These are phyloP conservation scores for Scedosporium boydii DNA, from an alignment of 2,329 filamentous ascomycete species.

Conservation along the genomic window DNA sequence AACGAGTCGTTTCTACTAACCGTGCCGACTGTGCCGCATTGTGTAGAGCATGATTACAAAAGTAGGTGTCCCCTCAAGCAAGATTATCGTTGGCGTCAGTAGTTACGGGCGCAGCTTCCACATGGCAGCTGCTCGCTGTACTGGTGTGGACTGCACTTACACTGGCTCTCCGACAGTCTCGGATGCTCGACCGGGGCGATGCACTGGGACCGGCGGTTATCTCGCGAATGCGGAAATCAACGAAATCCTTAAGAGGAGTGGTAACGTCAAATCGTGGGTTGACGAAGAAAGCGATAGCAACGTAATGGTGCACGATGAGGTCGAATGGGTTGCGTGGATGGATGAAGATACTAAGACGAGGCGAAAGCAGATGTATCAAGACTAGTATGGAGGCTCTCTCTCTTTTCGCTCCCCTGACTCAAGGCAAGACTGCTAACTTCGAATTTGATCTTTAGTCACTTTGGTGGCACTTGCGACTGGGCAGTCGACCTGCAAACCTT, in stretches of 20 bases:
- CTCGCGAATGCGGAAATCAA: conserved; percentile 21
- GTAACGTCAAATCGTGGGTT: conserved; percentile 1
- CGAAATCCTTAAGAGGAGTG: neutral
- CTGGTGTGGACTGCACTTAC: conserved; percentile 16
- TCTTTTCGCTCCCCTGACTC: too few relatives aligned
- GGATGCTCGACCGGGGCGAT: conserved; percentile 14
- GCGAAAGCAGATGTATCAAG: neutral
- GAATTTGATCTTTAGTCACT: conserved; percentile 12
- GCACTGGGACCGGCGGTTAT: conserved; percentile 20
- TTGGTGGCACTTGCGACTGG: conserved; percentile 17
- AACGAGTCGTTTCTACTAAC: neutral
- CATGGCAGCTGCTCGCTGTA: conserved; percentile 20
- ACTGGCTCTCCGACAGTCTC: conserved; percentile 13
- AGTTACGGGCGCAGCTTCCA: conserved; percentile 24
- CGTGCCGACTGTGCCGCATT: neutral
- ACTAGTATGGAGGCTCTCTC: neutral
- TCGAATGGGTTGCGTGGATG: conserved; percentile 16
- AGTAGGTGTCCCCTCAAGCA: conserved; percentile 19
- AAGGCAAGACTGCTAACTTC: conserved; percentile 9
- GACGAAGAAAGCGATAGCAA: conserved; percentile 6
- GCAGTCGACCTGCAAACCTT: conserved; percentile 13
- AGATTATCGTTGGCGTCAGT: conserved; percentile 20
- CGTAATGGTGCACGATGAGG: conserved; percentile 14
- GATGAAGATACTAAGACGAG: neutral
- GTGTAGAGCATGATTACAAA: conserved; percentile 18